Evolutionary conservation across 2,329 filamentous ascomycete species (phyloP).

Genomic region (Neofusicoccum sp.): DNA sequence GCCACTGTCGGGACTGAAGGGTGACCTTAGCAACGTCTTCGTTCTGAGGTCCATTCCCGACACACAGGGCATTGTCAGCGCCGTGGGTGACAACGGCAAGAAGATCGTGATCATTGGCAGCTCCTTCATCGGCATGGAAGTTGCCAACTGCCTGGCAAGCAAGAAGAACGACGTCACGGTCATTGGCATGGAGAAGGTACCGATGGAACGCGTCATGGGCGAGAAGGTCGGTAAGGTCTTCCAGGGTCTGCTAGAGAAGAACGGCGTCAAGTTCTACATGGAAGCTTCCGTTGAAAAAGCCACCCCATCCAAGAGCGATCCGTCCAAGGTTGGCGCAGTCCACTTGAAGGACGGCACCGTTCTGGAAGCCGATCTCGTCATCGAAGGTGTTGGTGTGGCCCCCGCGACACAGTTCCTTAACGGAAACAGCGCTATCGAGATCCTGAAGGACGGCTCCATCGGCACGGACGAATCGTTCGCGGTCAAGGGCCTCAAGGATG

Average conservation of each 20-base stretch:
- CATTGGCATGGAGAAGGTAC: conserved; percentile 82
- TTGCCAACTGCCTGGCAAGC: conserved; percentile 74
- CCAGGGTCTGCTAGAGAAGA: conserved; percentile 74
- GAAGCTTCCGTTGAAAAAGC: conserved; percentile 79
- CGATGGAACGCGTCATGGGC: conserved; percentile 84
- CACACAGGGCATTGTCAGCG: conserved; percentile 71
- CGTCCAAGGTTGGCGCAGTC: conserved; percentile 74
- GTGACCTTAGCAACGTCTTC: conserved; percentile 80
- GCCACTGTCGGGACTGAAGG: conserved; percentile 80
- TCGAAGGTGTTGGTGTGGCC: conserved; percentile 84
- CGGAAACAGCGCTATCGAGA: conserved; percentile 64
- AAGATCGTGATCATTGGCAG: conserved; percentile 90
- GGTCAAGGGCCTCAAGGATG: conserved; percentile 72
- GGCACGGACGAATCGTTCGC: conserved; percentile 76
- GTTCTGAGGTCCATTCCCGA: conserved; percentile 75
- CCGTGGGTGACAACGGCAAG: conserved; percentile 78
- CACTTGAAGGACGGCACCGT: conserved; percentile 81
- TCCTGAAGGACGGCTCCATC: conserved; percentile 84
- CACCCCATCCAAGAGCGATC: conserved; percentile 64
- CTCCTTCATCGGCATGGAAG: conserved; percentile 97
- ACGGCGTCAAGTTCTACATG: conserved; percentile 86
- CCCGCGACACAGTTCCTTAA: conserved; percentile 82
- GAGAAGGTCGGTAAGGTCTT: conserved; percentile 77
- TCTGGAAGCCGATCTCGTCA: conserved; percentile 83
- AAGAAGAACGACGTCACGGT: conserved; percentile 82